Conservation (phyloP, 345 rosid genomes). For the Litchi chinensis region DNA sequence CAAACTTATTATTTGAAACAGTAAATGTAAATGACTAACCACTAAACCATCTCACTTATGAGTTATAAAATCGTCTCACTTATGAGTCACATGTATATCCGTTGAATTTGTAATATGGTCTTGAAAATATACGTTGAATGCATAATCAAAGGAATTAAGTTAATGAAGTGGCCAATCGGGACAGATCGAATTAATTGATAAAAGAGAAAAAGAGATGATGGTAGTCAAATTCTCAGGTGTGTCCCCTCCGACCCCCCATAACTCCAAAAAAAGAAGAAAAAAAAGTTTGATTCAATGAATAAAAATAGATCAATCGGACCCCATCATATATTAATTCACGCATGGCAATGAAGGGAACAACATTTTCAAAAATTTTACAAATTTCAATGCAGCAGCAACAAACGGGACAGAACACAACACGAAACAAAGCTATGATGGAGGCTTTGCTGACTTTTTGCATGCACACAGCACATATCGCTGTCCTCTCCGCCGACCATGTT, state of each 20-base stretch:
- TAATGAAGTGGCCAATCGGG: no score
- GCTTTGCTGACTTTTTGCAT: conserved; percentile 24
- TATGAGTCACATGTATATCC: no score
- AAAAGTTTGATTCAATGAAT: not conserved
- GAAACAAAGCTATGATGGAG: not conserved
- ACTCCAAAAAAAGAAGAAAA: not conserved
- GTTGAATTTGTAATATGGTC: no score
- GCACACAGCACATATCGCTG: conserved; percentile 8
- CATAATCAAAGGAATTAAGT: no score
- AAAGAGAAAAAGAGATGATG: not conserved
- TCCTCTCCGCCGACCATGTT: conserved; percentile 28
- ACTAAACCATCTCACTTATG: no score
- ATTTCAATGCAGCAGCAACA: conserved; percentile 20
- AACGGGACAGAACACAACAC: conserved; percentile 3
- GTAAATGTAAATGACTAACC: no score
- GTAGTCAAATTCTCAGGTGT: not conserved
- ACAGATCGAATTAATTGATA: not conserved
- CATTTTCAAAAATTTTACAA: conserved; percentile 9
- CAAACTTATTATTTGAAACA: no score
- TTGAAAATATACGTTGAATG: no score
- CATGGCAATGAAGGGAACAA: conserved; percentile 19
- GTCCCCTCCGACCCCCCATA: not conserved
- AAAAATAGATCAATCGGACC: not conserved
- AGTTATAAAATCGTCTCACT: no score
- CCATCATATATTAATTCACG: conserved; percentile 6